These are phyloP conservation scores for Physcia stellaris DNA, from an alignment of 495 filamentous ascomycete species.

Conservation along the genomic window DNA sequence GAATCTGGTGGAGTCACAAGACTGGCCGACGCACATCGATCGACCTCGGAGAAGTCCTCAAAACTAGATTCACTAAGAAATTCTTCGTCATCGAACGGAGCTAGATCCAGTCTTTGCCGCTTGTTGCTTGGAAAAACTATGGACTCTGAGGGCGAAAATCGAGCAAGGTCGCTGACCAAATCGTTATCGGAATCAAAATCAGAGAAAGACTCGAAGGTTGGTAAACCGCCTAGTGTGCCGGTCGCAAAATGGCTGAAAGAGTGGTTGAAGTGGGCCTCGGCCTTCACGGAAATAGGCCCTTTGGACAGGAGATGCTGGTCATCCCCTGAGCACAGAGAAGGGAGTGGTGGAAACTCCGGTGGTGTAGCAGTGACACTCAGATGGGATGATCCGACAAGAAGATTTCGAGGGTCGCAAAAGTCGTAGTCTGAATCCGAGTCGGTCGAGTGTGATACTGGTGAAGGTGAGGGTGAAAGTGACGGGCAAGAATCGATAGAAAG, in stretches of 20 bases:
- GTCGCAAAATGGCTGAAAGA: slow-evolving; percentile 29
- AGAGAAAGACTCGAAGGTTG: slow-evolving; percentile 70
- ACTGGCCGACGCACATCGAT: slow-evolving; percentile 40
- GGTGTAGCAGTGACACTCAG: slow-evolving; percentile 33
- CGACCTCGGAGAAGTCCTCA: slow-evolving; percentile 58
- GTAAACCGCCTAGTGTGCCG: slow-evolving; percentile 46
- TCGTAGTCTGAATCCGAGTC: slow-evolving; percentile 57
- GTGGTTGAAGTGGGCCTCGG: slow-evolving; percentile 29
- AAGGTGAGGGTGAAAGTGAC: slow-evolving; percentile 66
- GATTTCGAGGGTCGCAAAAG: slow-evolving; percentile 88
- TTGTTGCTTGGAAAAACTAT: slow-evolving; percentile 57
- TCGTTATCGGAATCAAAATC: slow-evolving; percentile 92
- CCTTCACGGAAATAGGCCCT: slow-evolving; percentile 40
- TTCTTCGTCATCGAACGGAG: slow-evolving; percentile 57
- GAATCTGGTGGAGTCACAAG: slow-evolving; percentile 29
- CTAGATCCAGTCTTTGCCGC: slow-evolving; percentile 57
- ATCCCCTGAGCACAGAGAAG: slow-evolving; percentile 55
- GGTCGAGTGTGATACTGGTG: slow-evolving; percentile 49
- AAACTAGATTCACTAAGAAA: slow-evolving; percentile 65
- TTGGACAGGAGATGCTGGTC: slow-evolving; percentile 59
- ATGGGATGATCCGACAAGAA: slow-evolving; percentile 59
- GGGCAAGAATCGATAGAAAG: slow-evolving; percentile 64
- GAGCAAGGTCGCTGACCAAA: slow-evolving; percentile 63
- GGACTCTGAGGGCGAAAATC: slow-evolving; percentile 48
- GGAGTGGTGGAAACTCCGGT: slow-evolving; percentile 55